A percentile compares a stretch with the other conserved stretches of the same genome.
Conservation (phyloP, 768 basidiomycete genomes). For the Kondoa malvinella region DNA sequence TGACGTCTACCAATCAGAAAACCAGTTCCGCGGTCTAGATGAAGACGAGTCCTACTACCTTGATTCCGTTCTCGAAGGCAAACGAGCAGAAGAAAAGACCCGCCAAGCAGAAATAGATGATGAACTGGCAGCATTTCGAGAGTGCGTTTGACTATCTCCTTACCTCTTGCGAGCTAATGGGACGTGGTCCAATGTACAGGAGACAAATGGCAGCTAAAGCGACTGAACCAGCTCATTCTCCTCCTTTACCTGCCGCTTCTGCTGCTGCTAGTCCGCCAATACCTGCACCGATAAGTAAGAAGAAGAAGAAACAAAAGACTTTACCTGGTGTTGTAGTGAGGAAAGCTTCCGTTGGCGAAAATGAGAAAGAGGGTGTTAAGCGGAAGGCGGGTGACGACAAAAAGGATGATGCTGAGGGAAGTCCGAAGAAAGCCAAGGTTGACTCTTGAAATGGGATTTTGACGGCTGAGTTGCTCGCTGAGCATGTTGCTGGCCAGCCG, state of each 20-base stretch:
- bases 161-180: background rate
- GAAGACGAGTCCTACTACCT: slow-evolving; percentile 2
- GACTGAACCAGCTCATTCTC: background rate
- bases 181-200: background rate
- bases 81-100: background rate
- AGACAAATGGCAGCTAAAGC: background rate
- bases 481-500: too few relatives aligned
- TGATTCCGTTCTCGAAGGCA: background rate
- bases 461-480: too few relatives aligned
- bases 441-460: too few relatives aligned
- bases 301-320: background rate
- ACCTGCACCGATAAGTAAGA: background rate
- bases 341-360: background rate
- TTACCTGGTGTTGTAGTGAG: background rate
- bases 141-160: background rate
- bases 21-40: slow-evolving; percentile 3
- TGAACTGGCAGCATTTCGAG: slow-evolving; percentile 1
- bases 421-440: background rate
- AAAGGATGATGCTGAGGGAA: background rate
- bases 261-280: background rate
- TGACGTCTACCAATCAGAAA: background rate
- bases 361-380: background rate
- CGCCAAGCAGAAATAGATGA: background rate
- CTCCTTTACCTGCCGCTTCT: background rate
- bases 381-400: background rate